Base-by-base conservation (phyloP, 805 yeast species). In the Komagataella pseudopastoris region DNA sequence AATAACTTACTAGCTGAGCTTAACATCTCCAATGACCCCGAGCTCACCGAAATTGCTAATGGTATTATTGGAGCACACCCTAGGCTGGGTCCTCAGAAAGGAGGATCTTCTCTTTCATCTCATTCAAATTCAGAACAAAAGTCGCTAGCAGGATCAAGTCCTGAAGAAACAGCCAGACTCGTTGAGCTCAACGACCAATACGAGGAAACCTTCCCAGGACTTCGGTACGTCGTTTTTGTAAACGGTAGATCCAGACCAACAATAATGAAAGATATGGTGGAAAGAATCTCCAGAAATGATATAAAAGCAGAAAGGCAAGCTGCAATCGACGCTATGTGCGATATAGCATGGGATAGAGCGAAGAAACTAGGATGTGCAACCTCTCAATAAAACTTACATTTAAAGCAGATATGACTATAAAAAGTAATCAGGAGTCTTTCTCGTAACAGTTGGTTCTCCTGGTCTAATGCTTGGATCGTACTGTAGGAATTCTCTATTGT, bases 361-460 rank as follows among this genome's bases (percentile, higher is more conserved):
- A 56, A 56, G n/a, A 84, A 82, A 59, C 61, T 79, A 48, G 69
- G 67, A 24, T 66, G 10, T 8, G 5, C 39, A 30, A 30, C 14
- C 39, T 30, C 71, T 22, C 23, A 23, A 22, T 18, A 45, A 45
- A 45, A 45, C 24, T 14, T 45, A 45, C 22, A 45, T 45, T 45
- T 23, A 45, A 45, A 23, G 22, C 22, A 45, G 16, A 45, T 45
- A 45, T 45, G 30, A 45, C 24, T 45, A 45, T 45, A 89, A 77
- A 78, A 91, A 91, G 69, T 91, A 91, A 70, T 91, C 98, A 12
- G 99, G 98, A 7, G 97, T 90, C 67, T 91, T 89, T 69, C 98
- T 81, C 47, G 95, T 87, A 45, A 90, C 98, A 7, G 96, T 87
- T 53, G 99, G 98, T 72, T 91, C 99, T 54, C 96, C 96, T 12